Base-by-base conservation (phyloP, 2,329 filamentous ascomycete species). In the Coniochaeta sp. region DNA sequence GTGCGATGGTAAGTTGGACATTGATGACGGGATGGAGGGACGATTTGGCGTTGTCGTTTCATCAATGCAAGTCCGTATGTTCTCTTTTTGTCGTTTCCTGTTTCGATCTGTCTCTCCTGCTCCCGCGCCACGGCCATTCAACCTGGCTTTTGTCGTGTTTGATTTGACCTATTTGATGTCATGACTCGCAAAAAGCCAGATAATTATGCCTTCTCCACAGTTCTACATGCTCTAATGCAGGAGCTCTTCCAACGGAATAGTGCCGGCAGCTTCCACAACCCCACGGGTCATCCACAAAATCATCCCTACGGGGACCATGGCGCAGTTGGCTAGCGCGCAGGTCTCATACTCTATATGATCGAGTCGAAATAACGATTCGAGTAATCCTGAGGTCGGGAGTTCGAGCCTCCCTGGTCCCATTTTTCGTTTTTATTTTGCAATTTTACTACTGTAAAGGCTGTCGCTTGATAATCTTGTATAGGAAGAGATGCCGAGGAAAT, bases 291-390 rank as follows among this genome's bases (percentile, higher is more conserved):
- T 47, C 47, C 47, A 52, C 47, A 2, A n/a, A 12, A 47, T 22
- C 19, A 47, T 47, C 43, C 43, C 19, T 9, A 55, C 1, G 31
- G 54, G 54, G 54, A 57, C 54, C 54, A 57, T 57, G 54, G 54
- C 54, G 54, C 54, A 57, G 54, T 57, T 57, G 54, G 54, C 34
- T 57, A 57, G 54, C 54, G 54, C 54, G 54, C 54, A 57, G 54
- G 54, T 57, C 54, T 57, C 54, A 57, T 57, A 57, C 34, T 22
- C 54, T 57, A 22, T 57, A 57, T 57, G 54, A 57, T 57, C 54
- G 26, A 52, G 47, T 17, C 47, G 54, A 38, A 28, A 8, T 22
- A 26, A 56, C 34, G 34, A 11, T 31, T 5, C 47, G 54, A 57
- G 33, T 36, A 57, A 57, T 57, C 54, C 54, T 57, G 54, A 57